Conservation (phyloP, 169 alveolate species). For the Pseudocohnilembus persalinus region DNA sequence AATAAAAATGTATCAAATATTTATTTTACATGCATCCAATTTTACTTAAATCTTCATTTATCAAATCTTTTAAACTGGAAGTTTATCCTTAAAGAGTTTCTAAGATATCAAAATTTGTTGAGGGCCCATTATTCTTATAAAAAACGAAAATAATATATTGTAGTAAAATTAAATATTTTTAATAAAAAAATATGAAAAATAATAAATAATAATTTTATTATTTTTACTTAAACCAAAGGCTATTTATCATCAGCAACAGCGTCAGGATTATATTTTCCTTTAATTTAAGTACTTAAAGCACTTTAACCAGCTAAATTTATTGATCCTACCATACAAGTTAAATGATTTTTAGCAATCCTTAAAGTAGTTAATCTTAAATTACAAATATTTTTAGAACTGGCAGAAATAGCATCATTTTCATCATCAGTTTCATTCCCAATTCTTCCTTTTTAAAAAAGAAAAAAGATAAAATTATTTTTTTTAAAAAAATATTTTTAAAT, state of each 20-base stretch:
- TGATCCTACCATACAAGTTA: neutral
- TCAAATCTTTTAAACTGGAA: neutral
- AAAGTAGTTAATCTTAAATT: neutral
- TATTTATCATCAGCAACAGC: neutral
- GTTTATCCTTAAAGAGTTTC: neutral
- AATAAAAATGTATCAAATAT: no score
- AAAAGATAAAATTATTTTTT: no score
- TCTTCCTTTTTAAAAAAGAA: no score
- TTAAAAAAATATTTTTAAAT: no score
- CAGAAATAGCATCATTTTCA: neutral
- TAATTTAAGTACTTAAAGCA: neutral
- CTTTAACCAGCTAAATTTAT: neutral
- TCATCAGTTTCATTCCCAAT: neutral
- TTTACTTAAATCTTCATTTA: neutral
- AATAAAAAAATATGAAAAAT: neutral
- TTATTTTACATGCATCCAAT: neutral
- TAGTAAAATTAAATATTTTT: no score
- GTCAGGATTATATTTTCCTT: neutral
- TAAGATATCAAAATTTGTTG: neutral
- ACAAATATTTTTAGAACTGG: neutral
- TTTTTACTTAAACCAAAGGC: neutral
- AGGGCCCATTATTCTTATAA: no score
- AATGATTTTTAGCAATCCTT: neutral
- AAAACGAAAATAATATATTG: no score
- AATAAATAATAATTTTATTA: no score